Conservation (phyloP, 139 green algal genomes). For the Chlorella ohadii region DNA sequence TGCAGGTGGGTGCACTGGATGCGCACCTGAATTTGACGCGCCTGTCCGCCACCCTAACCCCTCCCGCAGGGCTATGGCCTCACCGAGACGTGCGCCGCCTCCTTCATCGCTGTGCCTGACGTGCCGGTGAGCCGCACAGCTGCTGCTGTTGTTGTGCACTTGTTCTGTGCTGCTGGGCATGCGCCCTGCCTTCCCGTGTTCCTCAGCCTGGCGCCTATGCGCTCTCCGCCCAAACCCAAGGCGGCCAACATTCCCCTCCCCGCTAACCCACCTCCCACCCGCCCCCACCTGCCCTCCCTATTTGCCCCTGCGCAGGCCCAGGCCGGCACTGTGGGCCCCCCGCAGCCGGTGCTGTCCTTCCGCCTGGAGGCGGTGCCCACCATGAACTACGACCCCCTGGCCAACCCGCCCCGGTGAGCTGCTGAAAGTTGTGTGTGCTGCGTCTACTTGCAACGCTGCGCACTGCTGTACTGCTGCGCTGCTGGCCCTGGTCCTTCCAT, state of each 20-base stretch:
- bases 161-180: no score
- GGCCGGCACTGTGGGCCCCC: constrained; percentile 83
- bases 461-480: not conserved
- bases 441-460: no score
- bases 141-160: not conserved
- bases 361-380: constrained; percentile 91
- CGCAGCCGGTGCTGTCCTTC: constrained; percentile 75
- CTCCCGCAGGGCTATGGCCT: constrained; percentile 86
- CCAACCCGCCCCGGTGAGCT: constrained; percentile 58
- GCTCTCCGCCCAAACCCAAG: no score
- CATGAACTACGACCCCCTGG: constrained; percentile 90
- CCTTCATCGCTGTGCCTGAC: constrained; percentile 75
- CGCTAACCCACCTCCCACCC: no score
- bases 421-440: not conserved
- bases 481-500: not conserved
- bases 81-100: constrained; percentile 88
- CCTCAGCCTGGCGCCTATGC: no score
- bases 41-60: no score
- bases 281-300: not conserved
- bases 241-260: no score
- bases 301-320: constrained; percentile 36
- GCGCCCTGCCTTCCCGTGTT: no score
- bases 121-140: constrained; percentile 30
- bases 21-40: no score
- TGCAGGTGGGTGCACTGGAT: no score